Evolutionary conservation across 805 yeast genomes (phyloP), one percentile per base, ranked within the genome.

Genomic region (Lachancea kluyveri): DNA sequence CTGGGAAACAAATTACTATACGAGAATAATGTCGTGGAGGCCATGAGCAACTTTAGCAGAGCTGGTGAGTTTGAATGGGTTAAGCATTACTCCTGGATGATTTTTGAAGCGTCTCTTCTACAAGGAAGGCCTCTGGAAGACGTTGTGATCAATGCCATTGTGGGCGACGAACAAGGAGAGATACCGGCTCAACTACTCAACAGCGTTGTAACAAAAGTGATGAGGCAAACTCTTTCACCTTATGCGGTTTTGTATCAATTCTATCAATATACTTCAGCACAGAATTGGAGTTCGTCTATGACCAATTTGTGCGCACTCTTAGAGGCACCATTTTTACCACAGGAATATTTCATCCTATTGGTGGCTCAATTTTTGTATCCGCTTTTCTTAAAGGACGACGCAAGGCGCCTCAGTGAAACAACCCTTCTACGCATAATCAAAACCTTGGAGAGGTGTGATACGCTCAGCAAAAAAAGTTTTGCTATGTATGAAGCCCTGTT

Each of bases 221-320:
- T 82, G 46, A 70, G 77, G 42, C 88, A 81, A 52, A 70, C 81
- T 16, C 52, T 82, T 30, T 60, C 90, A 4, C 92, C 92, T 27
- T 77, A 80, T 50, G 86, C 79, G 2, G 72, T 79, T 0, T 59
- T 82, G 15, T 63, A 64, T 37, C 68, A 68, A 38, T 75, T 71
- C 44, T 68, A 68, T 49, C 55, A 57, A 11, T 50, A 60, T 6
- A 43, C 52, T 33, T 29, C 37, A 5, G 35, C 45, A 6, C 54
- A 58, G 5, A 50, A 59, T 1, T 46, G 43, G 45, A 31, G 35
- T 2, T 30, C 38, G 20, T 47, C 56, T 8, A 29, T 52, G n/a
- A 26, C 36, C n/a, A 39, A 45, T 11, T 33, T 56, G 18, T 18
- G 50, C 15, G 28, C 39, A 7, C 35, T 56, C 14, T 30, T 56